phyloP scores from a whole-genome alignment of 306 rosid genomes.

The Vigna nakashimae region DNA sequence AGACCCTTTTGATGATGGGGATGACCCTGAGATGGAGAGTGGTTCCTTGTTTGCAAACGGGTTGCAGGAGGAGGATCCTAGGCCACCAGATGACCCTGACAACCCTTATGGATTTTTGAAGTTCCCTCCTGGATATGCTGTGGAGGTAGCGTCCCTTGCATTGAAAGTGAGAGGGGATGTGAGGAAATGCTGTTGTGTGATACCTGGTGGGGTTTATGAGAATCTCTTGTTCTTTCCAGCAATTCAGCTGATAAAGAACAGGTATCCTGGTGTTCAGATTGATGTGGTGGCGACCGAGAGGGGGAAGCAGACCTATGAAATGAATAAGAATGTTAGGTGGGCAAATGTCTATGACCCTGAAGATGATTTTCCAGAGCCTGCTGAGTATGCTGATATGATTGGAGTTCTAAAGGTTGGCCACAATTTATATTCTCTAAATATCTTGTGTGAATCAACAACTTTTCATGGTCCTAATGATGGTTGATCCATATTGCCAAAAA shows the following conservation, averaged over 20 bases:
- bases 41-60: slow-evolving; percentile 76
- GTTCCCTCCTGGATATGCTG: slow-evolving; percentile 74
- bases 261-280: slow-evolving; percentile 84
- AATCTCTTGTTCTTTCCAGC: slow-evolving; percentile 76
- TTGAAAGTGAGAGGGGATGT: slow-evolving; percentile 84
- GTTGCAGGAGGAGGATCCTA: slow-evolving; percentile 83
- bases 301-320: slow-evolving; percentile 77
- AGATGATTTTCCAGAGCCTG: slow-evolving; percentile 74
- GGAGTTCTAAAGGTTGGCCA: slow-evolving; percentile 75
- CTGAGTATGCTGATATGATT: slow-evolving; percentile 81
- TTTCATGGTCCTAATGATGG: background rate
- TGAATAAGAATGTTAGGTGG: slow-evolving; percentile 92
- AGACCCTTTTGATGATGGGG: slow-evolving; percentile 85
- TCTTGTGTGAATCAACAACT: background rate
- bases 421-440: slow-evolving; percentile 16
- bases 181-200: slow-evolving; percentile 82
- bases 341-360: slow-evolving; percentile 79
- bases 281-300: slow-evolving; percentile 72
- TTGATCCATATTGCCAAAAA: background rate
- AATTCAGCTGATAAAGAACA: slow-evolving; percentile 77
- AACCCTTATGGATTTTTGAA: slow-evolving; percentile 82
- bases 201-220: slow-evolving; percentile 90
- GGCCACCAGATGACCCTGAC: slow-evolving; percentile 78
- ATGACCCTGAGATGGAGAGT: slow-evolving; percentile 73
- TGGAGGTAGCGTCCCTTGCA: slow-evolving; percentile 74